Percentiles rank a stretch among this genome's conserved stretches.
phyloP scores from a whole-genome alignment of 75 land plant genomes.

The Gnetum montanum region DNA sequence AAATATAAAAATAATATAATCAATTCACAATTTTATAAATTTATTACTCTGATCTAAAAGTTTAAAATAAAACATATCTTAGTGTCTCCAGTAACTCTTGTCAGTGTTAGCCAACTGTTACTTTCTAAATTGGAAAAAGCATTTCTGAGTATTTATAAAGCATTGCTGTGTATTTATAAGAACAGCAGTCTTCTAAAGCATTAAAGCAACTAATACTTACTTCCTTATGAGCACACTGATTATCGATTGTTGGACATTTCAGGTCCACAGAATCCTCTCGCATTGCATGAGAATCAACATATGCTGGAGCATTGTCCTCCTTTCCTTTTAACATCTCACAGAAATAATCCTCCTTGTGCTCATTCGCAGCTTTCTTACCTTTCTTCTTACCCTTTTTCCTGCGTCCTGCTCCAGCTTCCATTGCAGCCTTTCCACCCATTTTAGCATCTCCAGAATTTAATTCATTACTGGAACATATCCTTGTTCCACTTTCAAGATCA shows the following conservation, averaged over 20 bases:
- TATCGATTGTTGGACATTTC: neutral
- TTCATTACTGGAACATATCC: neutral
- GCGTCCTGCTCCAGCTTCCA: conserved; percentile 24
- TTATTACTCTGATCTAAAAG: too few species aligned
- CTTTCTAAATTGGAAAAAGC: conserved; percentile 71
- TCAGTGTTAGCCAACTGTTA: conserved; percentile 48
- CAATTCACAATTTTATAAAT: too few species aligned
- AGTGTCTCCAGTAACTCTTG: conserved; percentile 44
- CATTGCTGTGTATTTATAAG: too few species aligned
- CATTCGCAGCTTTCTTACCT: conserved; percentile 6
- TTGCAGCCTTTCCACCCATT: conserved; percentile 4
- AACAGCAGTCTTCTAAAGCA: neutral
- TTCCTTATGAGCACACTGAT: neutral
- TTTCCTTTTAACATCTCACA: neutral
- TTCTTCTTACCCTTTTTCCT: conserved; percentile 22
- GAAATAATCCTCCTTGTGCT: neutral
- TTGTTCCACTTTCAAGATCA: conserved; percentile 53
- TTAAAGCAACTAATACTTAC: neutral
- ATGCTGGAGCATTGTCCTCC: neutral
- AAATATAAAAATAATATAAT: too few species aligned
- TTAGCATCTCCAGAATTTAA: conserved; percentile 6
- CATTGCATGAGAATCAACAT: neutral
- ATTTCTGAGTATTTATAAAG: too few species aligned
- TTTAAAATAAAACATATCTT: too few species aligned
- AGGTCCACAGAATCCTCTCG: neutral